A percentile compares a stretch with the other conserved stretches of the same genome.
Evolutionary conservation across 2,329 filamentous ascomycete genomes (phyloP).

Genomic region (Ceratocystis harringtonii): DNA sequence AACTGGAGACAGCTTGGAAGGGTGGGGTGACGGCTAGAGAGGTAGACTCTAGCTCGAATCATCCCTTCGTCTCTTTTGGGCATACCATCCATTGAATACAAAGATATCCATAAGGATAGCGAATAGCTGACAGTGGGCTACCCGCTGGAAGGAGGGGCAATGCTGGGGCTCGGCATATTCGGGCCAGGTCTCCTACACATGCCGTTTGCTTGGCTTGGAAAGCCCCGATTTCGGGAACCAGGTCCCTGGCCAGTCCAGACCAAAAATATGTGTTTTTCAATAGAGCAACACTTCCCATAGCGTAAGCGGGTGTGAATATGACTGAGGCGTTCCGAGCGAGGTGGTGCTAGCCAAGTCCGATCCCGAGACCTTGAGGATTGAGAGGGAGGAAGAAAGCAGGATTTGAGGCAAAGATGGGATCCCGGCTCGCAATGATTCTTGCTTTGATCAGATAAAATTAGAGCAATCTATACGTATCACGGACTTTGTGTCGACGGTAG

Average conservation of each 20-base stretch:
- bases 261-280: not conserved
- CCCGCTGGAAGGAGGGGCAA: not conserved
- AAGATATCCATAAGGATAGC: not conserved
- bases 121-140: not conserved
- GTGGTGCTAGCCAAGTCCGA: not conserved
- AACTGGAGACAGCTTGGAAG: too few relatives aligned
- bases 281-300: too few relatives aligned
- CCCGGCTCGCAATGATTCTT: not conserved
- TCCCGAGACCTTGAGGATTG: not conserved
- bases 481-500: too few relatives aligned
- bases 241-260: not conserved
- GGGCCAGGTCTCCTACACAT: not conserved
- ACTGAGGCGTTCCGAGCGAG: not conserved
- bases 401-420: not conserved
- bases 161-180: not conserved
- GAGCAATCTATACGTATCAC: not conserved
- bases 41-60: not conserved
- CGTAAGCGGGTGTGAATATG: not conserved
- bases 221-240: not conserved
- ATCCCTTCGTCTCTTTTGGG: not conserved
- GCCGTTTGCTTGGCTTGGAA: not conserved
- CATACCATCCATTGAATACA: too few relatives aligned
- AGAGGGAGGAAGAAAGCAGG: not conserved
- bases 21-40: not conserved
- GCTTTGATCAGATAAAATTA: not conserved